Percentiles rank a stretch among this genome's conserved stretches.
phyloP scores from a whole-genome alignment of 2,329 filamentous ascomycete species.

The Botrytis fabae region DNA sequence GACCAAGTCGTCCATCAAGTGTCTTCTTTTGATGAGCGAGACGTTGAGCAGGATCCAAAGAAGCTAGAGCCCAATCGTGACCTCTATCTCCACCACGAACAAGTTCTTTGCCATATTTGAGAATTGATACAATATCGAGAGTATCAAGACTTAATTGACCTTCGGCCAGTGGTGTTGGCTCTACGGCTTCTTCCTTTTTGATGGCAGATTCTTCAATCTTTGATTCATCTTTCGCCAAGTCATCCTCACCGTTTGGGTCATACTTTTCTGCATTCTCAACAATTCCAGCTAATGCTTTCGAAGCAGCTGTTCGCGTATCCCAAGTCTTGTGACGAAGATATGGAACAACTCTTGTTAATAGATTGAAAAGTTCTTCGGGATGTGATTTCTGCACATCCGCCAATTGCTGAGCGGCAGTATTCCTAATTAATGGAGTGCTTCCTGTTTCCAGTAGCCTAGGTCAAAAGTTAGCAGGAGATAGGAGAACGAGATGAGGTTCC shows the following conservation, averaged over 20 bases:
- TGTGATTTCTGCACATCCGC: slow-evolving; percentile 98
- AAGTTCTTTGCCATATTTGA: slow-evolving; percentile 81
- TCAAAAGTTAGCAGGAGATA: slow-evolving; percentile 27
- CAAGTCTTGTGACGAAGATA: slow-evolving; percentile 94
- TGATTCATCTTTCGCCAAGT: slow-evolving; percentile 48
- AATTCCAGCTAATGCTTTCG: slow-evolving; percentile 92
- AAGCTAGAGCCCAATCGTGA: slow-evolving; percentile 80
- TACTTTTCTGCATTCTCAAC: slow-evolving; percentile 84
- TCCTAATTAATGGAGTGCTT: slow-evolving; percentile 92
- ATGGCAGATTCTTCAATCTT: slow-evolving; percentile 44
- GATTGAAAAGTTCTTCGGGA: slow-evolving; percentile 94
- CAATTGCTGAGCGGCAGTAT: slow-evolving; percentile 94
- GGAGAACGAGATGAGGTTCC: background rate
- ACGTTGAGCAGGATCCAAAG: slow-evolving; percentile 77
- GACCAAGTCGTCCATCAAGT: slow-evolving; percentile 74
- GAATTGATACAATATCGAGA: slow-evolving; percentile 75
- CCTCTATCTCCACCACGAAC: slow-evolving; percentile 78
- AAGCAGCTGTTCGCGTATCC: slow-evolving; percentile 92
- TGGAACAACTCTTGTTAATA: slow-evolving; percentile 89
- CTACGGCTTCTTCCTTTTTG: slow-evolving; percentile 64
- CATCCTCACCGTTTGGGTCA: slow-evolving; percentile 81
- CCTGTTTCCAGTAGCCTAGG: slow-evolving; percentile 90
- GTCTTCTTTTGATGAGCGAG: slow-evolving; percentile 89
- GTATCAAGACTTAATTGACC: slow-evolving; percentile 69
- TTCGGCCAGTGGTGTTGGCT: slow-evolving; percentile 45